A percentile compares a stretch with the other conserved stretches of the same genome.
These are phyloP conservation scores for Gynandropsis gynandra DNA, from an alignment of 345 rosid genomes.

Conservation along the genomic window DNA sequence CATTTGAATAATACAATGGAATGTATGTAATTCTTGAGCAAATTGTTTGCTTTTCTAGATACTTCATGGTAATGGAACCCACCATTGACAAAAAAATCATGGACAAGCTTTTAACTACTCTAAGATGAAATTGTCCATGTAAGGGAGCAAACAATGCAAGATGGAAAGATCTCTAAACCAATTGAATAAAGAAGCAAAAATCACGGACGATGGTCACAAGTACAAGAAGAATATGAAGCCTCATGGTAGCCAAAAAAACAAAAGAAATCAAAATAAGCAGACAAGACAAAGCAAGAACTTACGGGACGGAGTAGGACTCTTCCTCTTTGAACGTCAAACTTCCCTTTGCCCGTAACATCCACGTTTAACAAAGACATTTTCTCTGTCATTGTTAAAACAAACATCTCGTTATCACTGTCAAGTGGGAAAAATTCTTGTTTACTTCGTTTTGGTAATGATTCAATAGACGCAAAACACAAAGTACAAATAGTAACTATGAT, in stretches of 20 bases:
- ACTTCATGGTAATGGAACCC: conserved; percentile 19
- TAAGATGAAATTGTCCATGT: conserved; percentile 18
- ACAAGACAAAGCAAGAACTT: conserved; percentile 19
- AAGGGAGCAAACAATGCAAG: conserved; percentile 17
- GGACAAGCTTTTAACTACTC: conserved; percentile 23
- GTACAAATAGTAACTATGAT: conserved; percentile 19
- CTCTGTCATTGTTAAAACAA: background rate
- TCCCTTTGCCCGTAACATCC: conserved; percentile 21
- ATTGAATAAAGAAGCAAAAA: too few species aligned
- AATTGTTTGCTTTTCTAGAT: conserved; percentile 20
- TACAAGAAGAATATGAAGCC: conserved; percentile 14
- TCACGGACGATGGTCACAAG: background rate
- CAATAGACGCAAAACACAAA: conserved; percentile 18
- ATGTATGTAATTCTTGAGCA: conserved; percentile 17
- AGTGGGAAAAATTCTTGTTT: conserved; percentile 18
- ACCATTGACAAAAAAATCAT: conserved; percentile 20
- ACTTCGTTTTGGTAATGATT: conserved; percentile 23
- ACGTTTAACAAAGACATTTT: conserved; percentile 2
- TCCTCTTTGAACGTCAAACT: conserved; percentile 3
- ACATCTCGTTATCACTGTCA: conserved; percentile 11
- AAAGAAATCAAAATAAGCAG: conserved; percentile 18
- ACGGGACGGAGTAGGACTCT: conserved; percentile 18
- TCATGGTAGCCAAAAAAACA: conserved; percentile 16
- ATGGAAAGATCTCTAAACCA: too few species aligned
- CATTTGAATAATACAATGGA: conserved; percentile 14